Base-by-base conservation (phyloP, 345 rosid genomes). In the Rhizophora mangle region DNA sequence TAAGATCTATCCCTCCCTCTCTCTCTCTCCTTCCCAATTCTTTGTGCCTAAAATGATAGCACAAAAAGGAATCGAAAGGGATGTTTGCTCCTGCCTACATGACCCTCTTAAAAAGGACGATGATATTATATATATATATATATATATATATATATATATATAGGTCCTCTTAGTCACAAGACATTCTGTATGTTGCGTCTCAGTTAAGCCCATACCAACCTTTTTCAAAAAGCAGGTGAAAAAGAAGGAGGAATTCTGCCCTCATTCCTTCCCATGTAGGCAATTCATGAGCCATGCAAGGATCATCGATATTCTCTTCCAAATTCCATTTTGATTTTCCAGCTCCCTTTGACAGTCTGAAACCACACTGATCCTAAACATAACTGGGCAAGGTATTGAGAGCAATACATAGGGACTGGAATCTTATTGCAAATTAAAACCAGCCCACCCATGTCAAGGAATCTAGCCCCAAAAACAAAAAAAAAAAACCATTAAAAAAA, bases 21-120 rank as follows among this genome's bases (percentile, higher is more conserved):
- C 47, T 31, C 21, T 13, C 32, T 22, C 22, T 6, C 34, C 53
- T 36, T 72, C 67, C 64, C 31, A 43, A 66, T 79, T 29, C 27
- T 8, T 8, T 7, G 37, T 34, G 37, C 37, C 37, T 34, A 34
- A 34, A 34, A 34, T 8, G 9, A 7, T 8, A 7, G 37, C 53
- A 55, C 63, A 20, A 70, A 82, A 84, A 80, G 82, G 47, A 60
- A 57, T 49, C 56, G 85, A 87, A 64, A 83, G 77, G 65, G 87
- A 83, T 73, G 78, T 68, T 65, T 69, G 49, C n/a, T 46, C 32
- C 21, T 0, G 10, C 19, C 51, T 36, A 27, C 21, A 20, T 6
- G 64, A 68, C 75, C 69, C 61, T 6, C 26, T 68, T 65, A 51
- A 53, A 53, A 59, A 63, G 29, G 16, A 57, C 24, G 26, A 47